A percentile compares a stretch with the other conserved stretches of the same genome.
phyloP scores from a whole-genome alignment of 1,284 basidiomycete genomes.

The Pisolithus thermaeus region DNA sequence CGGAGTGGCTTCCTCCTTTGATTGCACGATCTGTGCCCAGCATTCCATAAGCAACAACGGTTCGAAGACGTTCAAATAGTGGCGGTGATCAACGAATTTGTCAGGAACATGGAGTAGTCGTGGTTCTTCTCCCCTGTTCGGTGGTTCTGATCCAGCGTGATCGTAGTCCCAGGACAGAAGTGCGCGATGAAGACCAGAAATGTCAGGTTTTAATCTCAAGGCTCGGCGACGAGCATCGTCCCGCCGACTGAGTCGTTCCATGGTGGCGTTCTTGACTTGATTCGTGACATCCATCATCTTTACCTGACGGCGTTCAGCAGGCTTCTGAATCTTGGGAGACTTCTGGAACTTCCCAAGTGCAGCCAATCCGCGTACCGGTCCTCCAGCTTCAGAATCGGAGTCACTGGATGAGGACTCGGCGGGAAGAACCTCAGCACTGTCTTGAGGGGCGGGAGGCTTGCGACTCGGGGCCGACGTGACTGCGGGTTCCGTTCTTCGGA shows the following conservation, averaged over 20 bases:
- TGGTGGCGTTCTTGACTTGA: slow-evolving; percentile 36
- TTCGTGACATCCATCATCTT: slow-evolving; percentile 60
- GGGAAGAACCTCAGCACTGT: slow-evolving; percentile 10
- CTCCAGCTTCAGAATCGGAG: slow-evolving; percentile 53
- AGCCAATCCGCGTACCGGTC: slow-evolving; percentile 44
- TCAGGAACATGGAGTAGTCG: slow-evolving; percentile 51
- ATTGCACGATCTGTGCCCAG: slow-evolving; percentile 84
- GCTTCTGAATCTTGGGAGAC: slow-evolving; percentile 53
- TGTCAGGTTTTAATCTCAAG: slow-evolving; percentile 77
- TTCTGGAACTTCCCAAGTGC: slow-evolving; percentile 60
- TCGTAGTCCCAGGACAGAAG: slow-evolving; percentile 87
- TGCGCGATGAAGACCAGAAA: slow-evolving; percentile 73
- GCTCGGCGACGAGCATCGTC: slow-evolving; percentile 62
- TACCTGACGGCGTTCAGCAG: slow-evolving; percentile 58
- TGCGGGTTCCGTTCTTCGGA: slow-evolving; percentile 24
- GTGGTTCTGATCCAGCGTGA: slow-evolving; percentile 57
- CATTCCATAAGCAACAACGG: slow-evolving; percentile 89
- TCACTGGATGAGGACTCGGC: slow-evolving; percentile 37
- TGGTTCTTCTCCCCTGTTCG: slow-evolving; percentile 35
- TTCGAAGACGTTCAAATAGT: slow-evolving; percentile 77
- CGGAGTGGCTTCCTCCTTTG: slow-evolving; percentile 61
- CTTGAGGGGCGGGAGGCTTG: slow-evolving; percentile 21
- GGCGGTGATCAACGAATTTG: slow-evolving; percentile 56
- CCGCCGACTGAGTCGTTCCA: slow-evolving; percentile 47
- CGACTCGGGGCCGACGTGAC: slow-evolving; percentile 13